Conservation (phyloP, 2,329 filamentous ascomycete genomes). For the Pseudogymnoascus sp. region DNA sequence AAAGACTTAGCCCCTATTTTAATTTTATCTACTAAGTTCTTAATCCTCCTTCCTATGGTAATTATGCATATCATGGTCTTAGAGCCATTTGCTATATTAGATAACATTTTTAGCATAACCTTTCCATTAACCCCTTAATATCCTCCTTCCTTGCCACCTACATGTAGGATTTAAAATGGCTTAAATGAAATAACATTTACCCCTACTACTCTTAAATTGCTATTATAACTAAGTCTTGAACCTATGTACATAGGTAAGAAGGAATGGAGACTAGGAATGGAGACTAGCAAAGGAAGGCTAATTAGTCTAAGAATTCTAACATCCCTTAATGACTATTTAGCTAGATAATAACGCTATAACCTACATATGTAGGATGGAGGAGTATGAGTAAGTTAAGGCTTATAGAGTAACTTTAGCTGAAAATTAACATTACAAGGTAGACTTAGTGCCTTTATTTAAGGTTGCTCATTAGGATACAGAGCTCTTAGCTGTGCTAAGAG, state of each 20-base stretch:
- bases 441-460: background rate
- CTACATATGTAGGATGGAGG: background rate
- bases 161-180: background rate
- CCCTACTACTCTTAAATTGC: no score
- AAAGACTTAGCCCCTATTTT: background rate
- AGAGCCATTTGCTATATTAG: background rate
- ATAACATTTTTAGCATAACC: background rate
- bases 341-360: background rate
- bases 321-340: background rate
- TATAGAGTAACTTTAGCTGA: background rate
- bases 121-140: background rate
- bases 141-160: background rate
- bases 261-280: no score
- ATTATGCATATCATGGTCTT: background rate
- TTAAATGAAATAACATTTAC: background rate
- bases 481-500: no score
- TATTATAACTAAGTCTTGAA: background rate
- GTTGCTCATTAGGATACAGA: background rate
- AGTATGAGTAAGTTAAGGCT: background rate
- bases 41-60: background rate
- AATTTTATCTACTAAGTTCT: background rate
- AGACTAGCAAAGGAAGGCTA: background rate
- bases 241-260: background rate
- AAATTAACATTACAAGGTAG: background rate
- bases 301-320: background rate